Evolutionary conservation across 2,329 filamentous ascomycete species (phyloP), one percentile per base, ranked within the genome.

Genomic region (Fusarium continuum): DNA sequence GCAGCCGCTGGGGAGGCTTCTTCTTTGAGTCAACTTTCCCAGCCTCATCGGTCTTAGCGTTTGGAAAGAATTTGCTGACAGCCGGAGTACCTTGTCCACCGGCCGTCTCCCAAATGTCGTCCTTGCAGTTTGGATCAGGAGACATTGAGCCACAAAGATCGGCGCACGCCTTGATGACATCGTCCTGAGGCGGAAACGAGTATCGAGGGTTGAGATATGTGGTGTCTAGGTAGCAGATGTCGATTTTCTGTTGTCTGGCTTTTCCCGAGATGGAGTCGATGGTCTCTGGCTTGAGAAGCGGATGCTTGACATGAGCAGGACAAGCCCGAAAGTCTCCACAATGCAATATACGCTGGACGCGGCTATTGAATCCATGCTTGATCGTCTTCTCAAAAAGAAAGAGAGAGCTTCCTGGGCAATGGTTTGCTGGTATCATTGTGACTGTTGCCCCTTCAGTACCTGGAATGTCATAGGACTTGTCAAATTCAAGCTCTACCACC

Each of bases 191-290:
- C 1, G 95, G 95, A 69, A 99, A 99, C 0, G 94, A 90, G 76
- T 98, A 99, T 64, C 93, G 93, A 0, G 95, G 95, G 64, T 95
- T 97, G 10, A 99, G 84, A 73, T 99, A 99, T 0, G 95, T 99
- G 0, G 95, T 99, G 73, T 99, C 95, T 8, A 99, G 86, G 74
- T 99, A 99, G 78, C 95, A 98, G 23, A 94, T 88, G 71, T 99
- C 94, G 50, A 99, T 93, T 70, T 89, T 92, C 73, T 98, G 95
- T 71, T 95, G 90, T 55, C 82, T 88, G 2, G 79, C 80, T 74
- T 90, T 91, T 2, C 92, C 91, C 0, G 87, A 88, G 8, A 91
- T 79, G 3, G 83, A 80, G 69, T 97, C 91, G 14, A 89, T 70
- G 1, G 88, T 80, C 20, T 96, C 87, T 0, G 95, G 92, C 64